Base-by-base conservation (phyloP, 257 asterid genomes). In the Hygrophila difformis region DNA sequence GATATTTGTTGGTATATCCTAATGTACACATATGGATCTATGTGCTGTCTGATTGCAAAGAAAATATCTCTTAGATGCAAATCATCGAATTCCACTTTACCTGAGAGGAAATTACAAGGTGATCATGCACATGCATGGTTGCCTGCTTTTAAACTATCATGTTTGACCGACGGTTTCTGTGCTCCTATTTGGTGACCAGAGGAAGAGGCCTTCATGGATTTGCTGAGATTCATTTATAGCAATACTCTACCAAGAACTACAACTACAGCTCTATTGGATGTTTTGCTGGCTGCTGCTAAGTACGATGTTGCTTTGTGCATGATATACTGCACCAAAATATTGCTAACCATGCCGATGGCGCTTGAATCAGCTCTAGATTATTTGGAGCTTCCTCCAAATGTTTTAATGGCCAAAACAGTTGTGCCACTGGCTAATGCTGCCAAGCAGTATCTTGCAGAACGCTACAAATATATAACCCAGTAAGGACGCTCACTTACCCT, bases 261-360 rank as follows among this genome's bases (percentile, higher is more conserved):
- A 7, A 80, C 83, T 10, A 40, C 84, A 33, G 87, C 77, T 38
- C 63, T 88, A 59, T 60, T 88, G 56, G 94, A 81, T 62, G 84
- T 88, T 52, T 60, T 88, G 58, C 76, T 82, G 94, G 94, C 74
- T 62, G 97, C 96, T 52, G 96, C 84, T 64, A 88, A 84, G 58
- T 88, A 39, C 53, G 83, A 79, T 73, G 97, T 84, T 55, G 79
- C 75, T 1, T 84, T 96, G 22, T 88, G 97, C 74, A 79, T 88
- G 97, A 75, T 87, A 48, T 70, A 88, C 58, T 84, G 96, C 75
- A 70, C 91, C 65, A 67, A 60, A 44, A 46, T 75, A 49, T 63
- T 88, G 52, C 71, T 69, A 34, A 61, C 59, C 49, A 64, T 69
- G 46, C 91, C 81, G 20, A 88, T 88, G 97, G 78, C 93, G 13